Evolutionary conservation across 139 green algal genomes (phyloP).

Genomic region (Trebouxia sp.): DNA sequence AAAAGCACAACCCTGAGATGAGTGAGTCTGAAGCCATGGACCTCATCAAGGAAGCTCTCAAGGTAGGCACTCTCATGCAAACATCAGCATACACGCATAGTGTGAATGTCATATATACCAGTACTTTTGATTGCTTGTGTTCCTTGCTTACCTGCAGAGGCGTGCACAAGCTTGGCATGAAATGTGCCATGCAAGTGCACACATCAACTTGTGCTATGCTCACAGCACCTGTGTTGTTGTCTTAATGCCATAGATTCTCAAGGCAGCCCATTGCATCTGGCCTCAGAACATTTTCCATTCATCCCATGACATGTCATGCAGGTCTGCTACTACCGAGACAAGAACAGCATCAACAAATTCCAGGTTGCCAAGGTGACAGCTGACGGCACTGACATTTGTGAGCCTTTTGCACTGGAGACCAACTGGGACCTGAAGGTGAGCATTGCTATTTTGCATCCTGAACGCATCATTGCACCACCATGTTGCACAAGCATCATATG

Average conservation of each 20-base stretch:
- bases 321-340: slow-evolving; percentile 98
- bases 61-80: slow-evolving; percentile 35
- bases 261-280: not conserved
- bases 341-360: slow-evolving; percentile 94
- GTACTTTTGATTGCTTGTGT: too few species aligned
- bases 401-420: slow-evolving; percentile 90
- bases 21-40: slow-evolving; percentile 79
- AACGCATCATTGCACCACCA: not conserved
- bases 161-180: too few species aligned
- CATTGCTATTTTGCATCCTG: not conserved
- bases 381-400: slow-evolving; percentile 66
- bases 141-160: too few species aligned
- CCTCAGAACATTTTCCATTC: not conserved
- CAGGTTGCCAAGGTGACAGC: slow-evolving; percentile 82
- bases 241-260: too few species aligned
- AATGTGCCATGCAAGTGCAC: too few species aligned
- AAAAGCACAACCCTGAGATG: slow-evolving; percentile 89
- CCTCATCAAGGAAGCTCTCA: slow-evolving; percentile 87
- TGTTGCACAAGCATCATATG: too few species aligned
- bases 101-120: too few species aligned
- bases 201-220: too few species aligned
- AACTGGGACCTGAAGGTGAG: slow-evolving; percentile 86
- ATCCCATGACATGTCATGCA: not conserved
- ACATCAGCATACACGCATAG: too few species aligned
- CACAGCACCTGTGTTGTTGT: too few species aligned